Percentiles rank a stretch among this genome's conserved stretches.
Conservation (phyloP, 345 rosid genomes). For the Adansonia digitata region DNA sequence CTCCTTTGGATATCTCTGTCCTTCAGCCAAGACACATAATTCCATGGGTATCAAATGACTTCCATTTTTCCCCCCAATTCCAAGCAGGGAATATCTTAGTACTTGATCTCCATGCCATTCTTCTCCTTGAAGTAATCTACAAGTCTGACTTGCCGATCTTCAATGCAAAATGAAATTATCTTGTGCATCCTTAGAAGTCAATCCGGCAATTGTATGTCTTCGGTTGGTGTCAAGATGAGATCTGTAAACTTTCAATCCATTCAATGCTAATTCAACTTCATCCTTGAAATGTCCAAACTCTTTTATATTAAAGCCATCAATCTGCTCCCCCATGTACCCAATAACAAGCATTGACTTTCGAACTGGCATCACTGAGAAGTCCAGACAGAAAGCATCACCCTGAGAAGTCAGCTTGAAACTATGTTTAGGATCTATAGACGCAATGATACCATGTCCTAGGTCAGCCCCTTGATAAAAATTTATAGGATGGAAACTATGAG, state of each 20-base stretch:
- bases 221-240: conserved; percentile 51
- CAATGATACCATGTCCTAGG: conserved; percentile 53
- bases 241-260: conserved; percentile 46
- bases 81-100: conserved; percentile 57
- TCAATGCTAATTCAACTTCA: conserved; percentile 37
- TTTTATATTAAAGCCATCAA: conserved; percentile 23
- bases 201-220: conserved; percentile 37
- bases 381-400: conserved; percentile 58
- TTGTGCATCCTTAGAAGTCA: conserved; percentile 36
- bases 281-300: conserved; percentile 20
- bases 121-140: conserved; percentile 59
- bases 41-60: conserved; percentile 67
- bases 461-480: conserved; percentile 29
- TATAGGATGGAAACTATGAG: background rate
- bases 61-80: conserved; percentile 52
- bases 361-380: conserved; percentile 66
- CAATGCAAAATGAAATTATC: conserved; percentile 29
- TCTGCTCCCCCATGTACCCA: conserved; percentile 42
- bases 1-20: conserved; percentile 72
- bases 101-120: conserved; percentile 41
- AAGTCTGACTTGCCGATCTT: conserved; percentile 32
- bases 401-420: conserved; percentile 67
- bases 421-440: conserved; percentile 57
- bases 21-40: conserved; percentile 58
- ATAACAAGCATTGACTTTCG: conserved; percentile 49